phyloP scores from a whole-genome alignment of 495 filamentous ascomycete species.

The Penicillium herquei region DNA sequence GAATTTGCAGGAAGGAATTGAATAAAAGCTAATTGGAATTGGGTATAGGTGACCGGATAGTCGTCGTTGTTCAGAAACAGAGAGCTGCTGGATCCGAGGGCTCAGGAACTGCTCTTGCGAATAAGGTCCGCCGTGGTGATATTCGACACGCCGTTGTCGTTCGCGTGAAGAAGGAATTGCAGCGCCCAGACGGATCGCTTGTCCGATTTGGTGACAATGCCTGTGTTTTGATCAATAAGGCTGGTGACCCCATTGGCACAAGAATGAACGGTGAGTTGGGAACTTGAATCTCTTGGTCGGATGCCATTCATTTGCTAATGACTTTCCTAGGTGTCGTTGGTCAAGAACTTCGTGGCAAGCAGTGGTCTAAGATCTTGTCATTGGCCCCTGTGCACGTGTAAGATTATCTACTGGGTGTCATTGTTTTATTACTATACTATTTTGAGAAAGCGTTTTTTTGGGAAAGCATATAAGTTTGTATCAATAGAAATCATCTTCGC shows the following conservation, averaged over 20 bases:
- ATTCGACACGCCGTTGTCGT: conserved; percentile 96
- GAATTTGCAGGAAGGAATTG: background rate
- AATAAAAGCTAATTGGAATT: conserved; percentile 8
- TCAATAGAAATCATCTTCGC: conserved; percentile 6
- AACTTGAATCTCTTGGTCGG: background rate
- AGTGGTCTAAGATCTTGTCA: conserved; percentile 97
- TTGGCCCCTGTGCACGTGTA: conserved; percentile 92
- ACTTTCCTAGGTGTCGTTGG: conserved; percentile 68
- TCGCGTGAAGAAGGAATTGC: conserved; percentile 80
- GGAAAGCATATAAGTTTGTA: conserved; percentile 13
- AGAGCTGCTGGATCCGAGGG: conserved; percentile 69
- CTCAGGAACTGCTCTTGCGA: conserved; percentile 60
- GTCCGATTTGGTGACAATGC: conserved; percentile 97
- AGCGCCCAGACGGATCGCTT: conserved; percentile 81
- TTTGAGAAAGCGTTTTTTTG: conserved; percentile 34
- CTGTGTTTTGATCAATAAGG: conserved; percentile 95
- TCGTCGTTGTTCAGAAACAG: conserved; percentile 97
- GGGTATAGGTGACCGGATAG: conserved; percentile 82
- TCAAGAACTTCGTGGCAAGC: conserved; percentile 77
- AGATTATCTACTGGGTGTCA: conserved; percentile 24
- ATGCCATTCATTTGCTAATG: conserved; percentile 22
- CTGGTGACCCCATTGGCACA: conserved; percentile 91
- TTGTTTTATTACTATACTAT: conserved; percentile 10
- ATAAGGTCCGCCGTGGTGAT: conserved; percentile 94
- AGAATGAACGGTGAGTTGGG: conserved; percentile 72